Percentiles rank a stretch among this genome's conserved stretches.
These are phyloP conservation scores for Starmerella stigmatis DNA, from an alignment of 805 yeast species.

Conservation along the genomic window DNA sequence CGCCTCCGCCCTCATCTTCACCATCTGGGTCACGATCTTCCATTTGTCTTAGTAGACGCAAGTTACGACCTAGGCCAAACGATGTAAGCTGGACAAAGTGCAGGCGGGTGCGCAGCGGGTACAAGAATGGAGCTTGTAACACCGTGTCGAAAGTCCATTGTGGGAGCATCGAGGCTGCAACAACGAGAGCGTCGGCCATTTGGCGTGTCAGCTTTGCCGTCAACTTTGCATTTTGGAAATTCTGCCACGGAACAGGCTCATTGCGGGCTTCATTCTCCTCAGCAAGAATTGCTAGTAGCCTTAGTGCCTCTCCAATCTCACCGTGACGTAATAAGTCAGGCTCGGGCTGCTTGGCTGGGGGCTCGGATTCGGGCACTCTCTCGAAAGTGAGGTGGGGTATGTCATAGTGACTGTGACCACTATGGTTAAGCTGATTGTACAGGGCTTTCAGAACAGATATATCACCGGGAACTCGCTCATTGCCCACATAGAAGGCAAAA, in stretches of 20 bases:
- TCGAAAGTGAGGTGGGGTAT: slow-evolving; percentile 5
- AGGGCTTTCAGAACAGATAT: slow-evolving; percentile 12
- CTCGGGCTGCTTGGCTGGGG: neutral
- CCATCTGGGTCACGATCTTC: slow-evolving; percentile 23
- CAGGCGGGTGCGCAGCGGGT: slow-evolving; percentile 72
- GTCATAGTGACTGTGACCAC: neutral
- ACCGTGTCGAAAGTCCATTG: slow-evolving; percentile 74
- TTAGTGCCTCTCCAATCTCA: neutral
- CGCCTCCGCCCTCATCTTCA: slow-evolving; percentile 1
- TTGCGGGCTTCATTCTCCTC: slow-evolving; percentile 12
- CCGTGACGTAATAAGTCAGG: neutral
- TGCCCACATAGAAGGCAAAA: slow-evolving; percentile 7
- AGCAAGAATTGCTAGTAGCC: slow-evolving; percentile 10
- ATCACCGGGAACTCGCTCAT: slow-evolving; percentile 5
- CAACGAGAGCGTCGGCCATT: slow-evolving; percentile 77
- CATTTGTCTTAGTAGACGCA: slow-evolving; percentile 74
- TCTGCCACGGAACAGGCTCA: slow-evolving; percentile 6
- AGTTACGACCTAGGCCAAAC: slow-evolving; percentile 53
- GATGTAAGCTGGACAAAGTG: slow-evolving; percentile 77
- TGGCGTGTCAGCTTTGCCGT: slow-evolving; percentile 81
- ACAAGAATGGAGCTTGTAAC: slow-evolving; percentile 63
- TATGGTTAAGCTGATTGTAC: neutral
- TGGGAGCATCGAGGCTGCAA: slow-evolving; percentile 78
- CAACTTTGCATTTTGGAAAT: slow-evolving; percentile 43
- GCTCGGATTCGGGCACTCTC: neutral